Conservation (phyloP, 2,329 filamentous ascomycete species). For the Paecilomyces variotii region DNA sequence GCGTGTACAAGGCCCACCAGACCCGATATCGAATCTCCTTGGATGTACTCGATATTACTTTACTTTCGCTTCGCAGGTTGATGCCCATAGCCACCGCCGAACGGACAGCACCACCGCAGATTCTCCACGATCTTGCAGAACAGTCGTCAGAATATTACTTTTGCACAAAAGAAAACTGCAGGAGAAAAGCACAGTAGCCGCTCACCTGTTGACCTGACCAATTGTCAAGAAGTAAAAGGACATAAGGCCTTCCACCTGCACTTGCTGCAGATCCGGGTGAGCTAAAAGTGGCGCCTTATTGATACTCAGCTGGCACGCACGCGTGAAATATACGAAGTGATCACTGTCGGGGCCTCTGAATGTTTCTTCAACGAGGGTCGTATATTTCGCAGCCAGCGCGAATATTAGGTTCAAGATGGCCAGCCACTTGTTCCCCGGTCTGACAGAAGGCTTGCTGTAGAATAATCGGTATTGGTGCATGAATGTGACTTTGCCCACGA, state of each 20-base stretch:
- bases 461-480: conserved; percentile 30
- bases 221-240: conserved; percentile 34
- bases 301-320: conserved; percentile 34
- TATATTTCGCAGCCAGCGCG: conserved; percentile 34
- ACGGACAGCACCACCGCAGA: conserved; percentile 33
- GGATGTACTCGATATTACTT: conserved; percentile 23
- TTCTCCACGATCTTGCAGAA: conserved; percentile 32
- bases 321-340: conserved; percentile 34
- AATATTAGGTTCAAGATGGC: conserved; percentile 39
- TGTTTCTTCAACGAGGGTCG: conserved; percentile 19
- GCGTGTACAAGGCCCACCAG: conserved; percentile 37
- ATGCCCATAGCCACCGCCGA: conserved; percentile 35
- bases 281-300: conserved; percentile 27
- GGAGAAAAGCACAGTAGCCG: neutral
- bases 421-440: conserved; percentile 33
- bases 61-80: conserved; percentile 35
- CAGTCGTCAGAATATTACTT: neutral
- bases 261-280: conserved; percentile 36
- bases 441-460: conserved; percentile 20
- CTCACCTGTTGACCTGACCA: conserved; percentile 36
- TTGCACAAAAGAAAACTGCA: neutral
- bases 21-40: conserved; percentile 37
- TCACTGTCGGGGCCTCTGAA: conserved; percentile 22
- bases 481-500: conserved; percentile 34
- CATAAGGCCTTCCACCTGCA: conserved; percentile 34